Base-by-base conservation (phyloP, 768 basidiomycete species). In the Tulasnella calospora region DNA sequence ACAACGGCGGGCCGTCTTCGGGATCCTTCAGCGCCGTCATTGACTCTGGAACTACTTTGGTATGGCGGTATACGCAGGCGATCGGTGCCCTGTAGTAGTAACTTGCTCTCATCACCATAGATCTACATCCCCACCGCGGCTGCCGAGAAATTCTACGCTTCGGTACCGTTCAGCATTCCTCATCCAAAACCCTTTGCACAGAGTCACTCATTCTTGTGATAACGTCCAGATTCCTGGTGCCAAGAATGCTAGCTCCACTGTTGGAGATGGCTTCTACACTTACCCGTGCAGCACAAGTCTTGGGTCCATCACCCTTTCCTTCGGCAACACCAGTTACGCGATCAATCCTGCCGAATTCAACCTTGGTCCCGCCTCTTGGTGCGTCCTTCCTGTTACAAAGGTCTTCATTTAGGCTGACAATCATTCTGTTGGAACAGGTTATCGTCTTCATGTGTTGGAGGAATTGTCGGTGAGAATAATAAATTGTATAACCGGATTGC, bases 11-110 rank as follows among this genome's bases (percentile, higher is more conserved):
- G 27, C 15, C 47, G 0, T 55, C 75, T 0, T 57, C 33, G 38
- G 75, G 75, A 33, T 51, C 47, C 5, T 76, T 76, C 55, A 76
- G 55, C 55, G 81, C 85, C 19, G 83, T 87, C 78, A 77, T 88
- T 71, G 83, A 84, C 80, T 79, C 81, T 8, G 84, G 84, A 41
- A 84, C 83, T 7, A 84, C 82, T 40, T 72, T 84, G 61, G 81
- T 84, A 61, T 5, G 23, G 19, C 61, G 27, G 8, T 35, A 30
- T 15, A 38, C 0, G 19, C 33, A 1, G 3, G 10, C 44, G 82
- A 80, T 10, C 83, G 6, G 10, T 15, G 15, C 40, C 0, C 46
- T 23, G 21, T 15, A 35, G 8, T 23, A 23, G 6, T 74, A 12
- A 74, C 51, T 10, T 74, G 1, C 2, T 47, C 13, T 23, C 5